Conservation (phyloP, 371 early-diverging fungal genomes). For the Mortierella sp. region DNA sequence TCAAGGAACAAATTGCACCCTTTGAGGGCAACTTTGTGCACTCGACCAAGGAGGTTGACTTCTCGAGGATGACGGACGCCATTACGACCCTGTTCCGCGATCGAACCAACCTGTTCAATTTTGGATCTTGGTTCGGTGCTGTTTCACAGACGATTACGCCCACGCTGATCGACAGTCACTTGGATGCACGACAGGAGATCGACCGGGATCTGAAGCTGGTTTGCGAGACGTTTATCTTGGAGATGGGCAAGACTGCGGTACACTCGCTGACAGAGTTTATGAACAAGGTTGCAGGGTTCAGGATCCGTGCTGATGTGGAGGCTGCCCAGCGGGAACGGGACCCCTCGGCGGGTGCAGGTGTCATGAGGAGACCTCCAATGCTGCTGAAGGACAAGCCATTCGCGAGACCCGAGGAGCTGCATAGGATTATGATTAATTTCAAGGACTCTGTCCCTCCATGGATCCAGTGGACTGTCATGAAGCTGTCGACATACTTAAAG, state of each 20-base stretch:
- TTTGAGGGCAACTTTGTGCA: conserved; percentile 84
- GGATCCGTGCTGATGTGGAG: conserved; percentile 54
- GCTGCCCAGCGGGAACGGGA: conserved; percentile 47
- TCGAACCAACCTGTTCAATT: conserved; percentile 40
- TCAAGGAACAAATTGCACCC: conserved; percentile 84
- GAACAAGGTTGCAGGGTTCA: conserved; percentile 69
- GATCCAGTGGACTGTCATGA: conserved; percentile 67
- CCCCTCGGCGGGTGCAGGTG: conserved; percentile 29
- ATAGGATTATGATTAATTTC: conserved; percentile 60
- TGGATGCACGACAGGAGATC: conserved; percentile 74
- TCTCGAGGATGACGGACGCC: conserved; percentile 66
- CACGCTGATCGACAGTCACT: conserved; percentile 67
- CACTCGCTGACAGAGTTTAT: conserved; percentile 80
- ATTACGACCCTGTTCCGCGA: conserved; percentile 47
- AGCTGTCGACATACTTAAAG: conserved; percentile 79
- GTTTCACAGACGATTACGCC: conserved; percentile 74
- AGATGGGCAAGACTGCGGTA: conserved; percentile 71
- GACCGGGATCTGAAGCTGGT: conserved; percentile 78
- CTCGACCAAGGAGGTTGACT: conserved; percentile 77
- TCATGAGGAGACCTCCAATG: conserved; percentile 43
- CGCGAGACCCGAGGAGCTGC: conserved; percentile 59
- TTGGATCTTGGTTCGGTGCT: conserved; percentile 67
- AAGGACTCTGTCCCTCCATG: conserved; percentile 67
- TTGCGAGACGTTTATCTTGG: conserved; percentile 83
- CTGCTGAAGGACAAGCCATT: conserved; percentile 60